These are phyloP conservation scores for Torulaspora globosa DNA, from an alignment of 1,139 yeast species.

Conservation along the genomic window DNA sequence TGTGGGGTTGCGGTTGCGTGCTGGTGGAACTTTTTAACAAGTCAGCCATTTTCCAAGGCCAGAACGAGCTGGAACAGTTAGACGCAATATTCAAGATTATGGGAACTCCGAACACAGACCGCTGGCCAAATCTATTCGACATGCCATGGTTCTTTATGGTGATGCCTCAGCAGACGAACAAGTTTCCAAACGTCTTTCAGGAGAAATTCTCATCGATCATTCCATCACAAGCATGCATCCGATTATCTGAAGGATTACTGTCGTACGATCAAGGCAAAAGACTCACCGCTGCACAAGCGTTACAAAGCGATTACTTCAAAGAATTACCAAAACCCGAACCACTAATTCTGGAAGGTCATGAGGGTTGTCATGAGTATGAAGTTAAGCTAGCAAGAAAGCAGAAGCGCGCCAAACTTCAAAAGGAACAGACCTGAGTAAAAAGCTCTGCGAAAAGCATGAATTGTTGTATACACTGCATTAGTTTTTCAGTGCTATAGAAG, in stretches of 20 bases:
- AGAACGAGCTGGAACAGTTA: slow-evolving; percentile 82
- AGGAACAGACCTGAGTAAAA: slow-evolving; percentile 27
- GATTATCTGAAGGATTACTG: slow-evolving; percentile 61
- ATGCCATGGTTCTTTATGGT: slow-evolving; percentile 93
- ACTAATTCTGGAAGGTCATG: slow-evolving; percentile 50
- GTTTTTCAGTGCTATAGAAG: slow-evolving; percentile 2
- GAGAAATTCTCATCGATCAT: slow-evolving; percentile 43
- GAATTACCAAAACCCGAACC: slow-evolving; percentile 65
- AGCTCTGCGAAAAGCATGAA: slow-evolving; percentile 5
- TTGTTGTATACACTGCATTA: background rate
- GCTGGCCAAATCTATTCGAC: slow-evolving; percentile 72
- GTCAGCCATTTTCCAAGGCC: slow-evolving; percentile 78
- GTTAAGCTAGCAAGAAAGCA: slow-evolving; percentile 62
- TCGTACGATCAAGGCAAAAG: slow-evolving; percentile 65
- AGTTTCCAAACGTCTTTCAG: slow-evolving; percentile 47
- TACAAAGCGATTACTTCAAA: slow-evolving; percentile 63
- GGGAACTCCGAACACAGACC: slow-evolving; percentile 78
- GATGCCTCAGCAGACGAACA: slow-evolving; percentile 46
- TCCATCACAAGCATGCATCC: slow-evolving; percentile 54
- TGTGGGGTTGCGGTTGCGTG: slow-evolving; percentile 96
- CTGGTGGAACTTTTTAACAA: slow-evolving; percentile 75
- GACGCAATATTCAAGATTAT: slow-evolving; percentile 68
- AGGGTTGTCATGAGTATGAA: slow-evolving; percentile 96
- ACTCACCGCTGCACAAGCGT: slow-evolving; percentile 57
- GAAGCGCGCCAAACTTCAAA: slow-evolving; percentile 55